Evolutionary conservation across 2,329 filamentous ascomycete species (phyloP), one percentile per base, ranked within the genome.

Genomic region (Fonsecaea pedrosoi): DNA sequence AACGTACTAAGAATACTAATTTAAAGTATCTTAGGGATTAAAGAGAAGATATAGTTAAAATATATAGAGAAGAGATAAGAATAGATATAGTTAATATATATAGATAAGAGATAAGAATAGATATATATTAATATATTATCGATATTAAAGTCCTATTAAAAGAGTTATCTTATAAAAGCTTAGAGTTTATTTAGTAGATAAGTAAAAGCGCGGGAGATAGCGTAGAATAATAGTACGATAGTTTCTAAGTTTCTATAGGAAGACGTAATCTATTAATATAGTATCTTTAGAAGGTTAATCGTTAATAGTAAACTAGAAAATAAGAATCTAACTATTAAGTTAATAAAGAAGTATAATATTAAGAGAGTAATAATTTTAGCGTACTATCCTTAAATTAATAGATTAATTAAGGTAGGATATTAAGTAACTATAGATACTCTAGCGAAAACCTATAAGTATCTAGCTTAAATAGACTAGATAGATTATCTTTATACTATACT

Each of bases 201-300:
- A 15, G 10, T 59, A 5, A 21, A 59, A 35, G 30, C 13, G 12
- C 2, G 13, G 10, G 40, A 42, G n/a, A 59, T 59, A 34, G 35
- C 15, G 0, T 18, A 10, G 35, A 25, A 12, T 34, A 42, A 60
- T 60, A 60, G 40, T 13, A 3, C 10, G 5, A 60, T 13, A 13
- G n/a, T 60, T n/a, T 12, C 13, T 7, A 60, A 60, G 40, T 60
- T 60, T 15, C 15, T 60, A 35, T 60, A 60, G 3, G 12, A 60
- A 50, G 40, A 60, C 1, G 21, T 60, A 18, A 60, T 60, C 0
- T 60, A 48, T 35, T 10, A 10, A 8, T 48, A 48, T 21, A 21
- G 56, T 1, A 12, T 59, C 4, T 59, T 59, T 30, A n/a, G 3
- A 59, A 15, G 38, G 9, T 30, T 59, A 48, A 7, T 60, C 8